A percentile compares a stretch with the other conserved stretches of the same genome.
Conservation (phyloP, 257 asterid genomes). For the Sherardia arvensis region DNA sequence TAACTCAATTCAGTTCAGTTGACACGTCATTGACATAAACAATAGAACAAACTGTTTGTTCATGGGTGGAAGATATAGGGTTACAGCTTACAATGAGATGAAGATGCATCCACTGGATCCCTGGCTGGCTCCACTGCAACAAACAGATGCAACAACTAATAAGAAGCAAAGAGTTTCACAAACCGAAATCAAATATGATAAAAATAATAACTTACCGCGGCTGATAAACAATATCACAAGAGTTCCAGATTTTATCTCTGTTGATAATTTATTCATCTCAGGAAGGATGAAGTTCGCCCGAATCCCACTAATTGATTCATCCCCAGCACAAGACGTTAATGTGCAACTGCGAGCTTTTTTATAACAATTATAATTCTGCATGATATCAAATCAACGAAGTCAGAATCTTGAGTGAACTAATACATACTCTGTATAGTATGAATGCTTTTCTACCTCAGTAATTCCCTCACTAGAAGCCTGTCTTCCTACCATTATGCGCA, state of each 20-base stretch:
- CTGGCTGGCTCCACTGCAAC: constrained; percentile 51
- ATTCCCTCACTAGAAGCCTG: constrained; percentile 46
- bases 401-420: constrained; percentile 12
- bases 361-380: constrained; percentile 67
- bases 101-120: constrained; percentile 42
- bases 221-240: constrained; percentile 77
- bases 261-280: constrained; percentile 66
- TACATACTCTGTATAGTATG: background rate
- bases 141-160: constrained; percentile 14
- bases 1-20: background rate
- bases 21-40: background rate
- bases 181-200: constrained; percentile 15
- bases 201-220: constrained; percentile 45
- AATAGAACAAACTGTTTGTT: background rate
- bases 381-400: constrained; percentile 17
- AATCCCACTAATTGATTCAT: constrained; percentile 41
- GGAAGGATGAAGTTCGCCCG: constrained; percentile 76
- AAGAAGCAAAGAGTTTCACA: background rate
- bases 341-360: constrained; percentile 55
- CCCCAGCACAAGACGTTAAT: constrained; percentile 49
- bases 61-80: background rate
- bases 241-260: constrained; percentile 66
- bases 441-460: constrained; percentile 50
- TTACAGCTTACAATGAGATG: constrained; percentile 53
- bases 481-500: constrained; percentile 76